Evolutionary conservation across 2,329 filamentous ascomycete species (phyloP).

Genomic region (Aspergillus fumigatus): DNA sequence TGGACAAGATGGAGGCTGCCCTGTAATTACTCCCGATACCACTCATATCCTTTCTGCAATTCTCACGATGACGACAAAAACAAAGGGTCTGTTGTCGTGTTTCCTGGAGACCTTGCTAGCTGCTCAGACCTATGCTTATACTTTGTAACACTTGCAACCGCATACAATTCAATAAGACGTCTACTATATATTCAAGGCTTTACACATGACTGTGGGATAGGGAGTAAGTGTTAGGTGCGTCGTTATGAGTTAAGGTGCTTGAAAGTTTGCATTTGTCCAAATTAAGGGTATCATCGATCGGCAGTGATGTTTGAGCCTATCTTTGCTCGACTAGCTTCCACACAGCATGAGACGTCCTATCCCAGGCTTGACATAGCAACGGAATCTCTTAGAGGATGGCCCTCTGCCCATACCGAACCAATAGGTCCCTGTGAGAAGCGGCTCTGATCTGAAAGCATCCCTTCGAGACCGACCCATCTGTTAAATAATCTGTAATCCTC

Average conservation of each 20-base stretch:
- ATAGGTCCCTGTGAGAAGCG: neutral
- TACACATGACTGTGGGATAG: slow-evolving; percentile 8
- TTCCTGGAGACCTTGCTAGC: slow-evolving; percentile 10
- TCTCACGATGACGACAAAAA: slow-evolving; percentile 22
- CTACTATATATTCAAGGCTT: slow-evolving; percentile 15
- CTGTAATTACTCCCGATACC: slow-evolving; percentile 45
- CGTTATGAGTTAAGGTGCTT: slow-evolving; percentile 8
- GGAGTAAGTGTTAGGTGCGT: slow-evolving; percentile 14
- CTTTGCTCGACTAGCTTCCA: neutral
- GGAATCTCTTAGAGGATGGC: neutral
- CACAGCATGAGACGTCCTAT: neutral
- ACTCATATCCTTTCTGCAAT: slow-evolving; percentile 15
- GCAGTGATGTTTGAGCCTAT: neutral
- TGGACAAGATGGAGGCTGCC: slow-evolving; percentile 85
- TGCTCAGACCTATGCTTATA: slow-evolving; percentile 14
- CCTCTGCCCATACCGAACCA: neutral
- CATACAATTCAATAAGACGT: slow-evolving; percentile 17
- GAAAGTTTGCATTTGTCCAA: neutral
- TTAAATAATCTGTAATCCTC: neutral
- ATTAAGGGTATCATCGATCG: neutral
- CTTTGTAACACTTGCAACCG: slow-evolving; percentile 27
- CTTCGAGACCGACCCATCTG: neutral
- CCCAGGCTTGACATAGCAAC: neutral
- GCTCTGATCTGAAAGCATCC: neutral
- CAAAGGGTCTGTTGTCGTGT: slow-evolving; percentile 13